Evolutionary conservation across 208 protist species (phyloP), one percentile per base, ranked within the genome.

Genomic region (Tetramitus jugosus): DNA sequence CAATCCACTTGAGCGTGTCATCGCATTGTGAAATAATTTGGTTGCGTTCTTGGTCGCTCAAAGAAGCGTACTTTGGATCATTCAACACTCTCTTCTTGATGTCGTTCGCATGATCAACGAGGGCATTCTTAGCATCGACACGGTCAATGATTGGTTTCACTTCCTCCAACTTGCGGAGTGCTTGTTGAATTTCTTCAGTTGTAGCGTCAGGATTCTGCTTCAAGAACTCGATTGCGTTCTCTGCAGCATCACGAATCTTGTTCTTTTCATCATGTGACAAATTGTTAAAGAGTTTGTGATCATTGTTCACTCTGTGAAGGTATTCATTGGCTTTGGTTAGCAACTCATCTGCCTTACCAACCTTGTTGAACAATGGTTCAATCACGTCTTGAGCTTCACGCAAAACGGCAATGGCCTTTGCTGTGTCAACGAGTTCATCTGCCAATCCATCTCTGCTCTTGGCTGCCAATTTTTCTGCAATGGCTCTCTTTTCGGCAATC

Each of bases 1-100:
- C 94, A 43, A 98, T 85, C 85, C 94, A 98, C 26, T 91, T 81
- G 75, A 98, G 92, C 31, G 94, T 85, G 67, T 93, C 92, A 72
- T 95, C 87, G 49, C 94, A 86, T 40, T 89, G 91, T 42, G 85
- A 82, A 65, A 93, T 84, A 84, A 95, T 84, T 49, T 89, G 81
- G 64, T 84, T 89, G 86, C 92, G 92, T 77, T 95, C 91, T 56
- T 96, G 87, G 52, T 92, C 92, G 42, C 83, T 86, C 62, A 94
- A 92, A 49, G 45, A 49, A 43, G 81, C 86, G 42, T 93, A 84
- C 83, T 93, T 94, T 46, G 96, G 93, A 79, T 92, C 89, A 71
- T 96, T 92, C 76, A 89, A 87, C 8, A 68, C 31, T 43, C 33
- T 68, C 2, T 68, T 29, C 29, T 29, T 39, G 4, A 68, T 29